Evolutionary conservation across 306 rosid genomes (phyloP).

Genomic region (Quercus rubra): DNA sequence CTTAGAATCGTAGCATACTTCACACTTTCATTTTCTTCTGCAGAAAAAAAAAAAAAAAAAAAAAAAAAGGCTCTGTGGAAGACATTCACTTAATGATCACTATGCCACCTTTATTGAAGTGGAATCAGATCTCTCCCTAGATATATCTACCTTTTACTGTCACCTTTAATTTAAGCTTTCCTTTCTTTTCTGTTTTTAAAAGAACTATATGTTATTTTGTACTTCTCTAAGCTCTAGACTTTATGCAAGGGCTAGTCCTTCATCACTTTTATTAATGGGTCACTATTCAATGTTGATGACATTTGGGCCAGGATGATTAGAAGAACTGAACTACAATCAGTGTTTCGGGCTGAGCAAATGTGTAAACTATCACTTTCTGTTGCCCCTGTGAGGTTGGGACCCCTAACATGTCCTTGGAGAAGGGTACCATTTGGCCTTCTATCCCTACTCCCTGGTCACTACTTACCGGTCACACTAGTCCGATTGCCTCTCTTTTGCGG

Average conservation of each 20-base stretch:
- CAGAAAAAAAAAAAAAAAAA: too few relatives aligned
- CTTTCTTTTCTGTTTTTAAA: too few relatives aligned
- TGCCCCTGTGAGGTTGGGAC: constrained; percentile 13
- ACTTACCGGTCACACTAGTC: too few relatives aligned
- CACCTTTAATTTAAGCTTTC: too few relatives aligned
- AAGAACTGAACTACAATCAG: neutral
- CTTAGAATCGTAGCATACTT: too few relatives aligned
- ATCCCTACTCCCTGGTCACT: neutral
- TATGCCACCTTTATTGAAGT: neutral
- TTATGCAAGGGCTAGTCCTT: neutral
- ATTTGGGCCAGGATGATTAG: neutral
- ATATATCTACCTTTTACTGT: too few relatives aligned
- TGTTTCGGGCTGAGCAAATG: neutral
- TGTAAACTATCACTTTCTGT: constrained; percentile 26
- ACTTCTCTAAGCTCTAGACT: too few relatives aligned
- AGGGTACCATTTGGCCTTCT: neutral
- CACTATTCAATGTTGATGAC: neutral
- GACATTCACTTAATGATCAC: neutral
- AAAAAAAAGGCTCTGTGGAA: too few relatives aligned
- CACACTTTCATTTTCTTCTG: too few relatives aligned
- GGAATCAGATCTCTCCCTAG: neutral
- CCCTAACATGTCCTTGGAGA: neutral
- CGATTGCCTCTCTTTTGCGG: too few relatives aligned
- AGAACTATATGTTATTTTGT: too few relatives aligned
- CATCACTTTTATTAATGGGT: neutral